These are phyloP conservation scores for Helianthus tuberosus DNA, from an alignment of 129 eudicot genomes.

Conservation along the genomic window DNA sequence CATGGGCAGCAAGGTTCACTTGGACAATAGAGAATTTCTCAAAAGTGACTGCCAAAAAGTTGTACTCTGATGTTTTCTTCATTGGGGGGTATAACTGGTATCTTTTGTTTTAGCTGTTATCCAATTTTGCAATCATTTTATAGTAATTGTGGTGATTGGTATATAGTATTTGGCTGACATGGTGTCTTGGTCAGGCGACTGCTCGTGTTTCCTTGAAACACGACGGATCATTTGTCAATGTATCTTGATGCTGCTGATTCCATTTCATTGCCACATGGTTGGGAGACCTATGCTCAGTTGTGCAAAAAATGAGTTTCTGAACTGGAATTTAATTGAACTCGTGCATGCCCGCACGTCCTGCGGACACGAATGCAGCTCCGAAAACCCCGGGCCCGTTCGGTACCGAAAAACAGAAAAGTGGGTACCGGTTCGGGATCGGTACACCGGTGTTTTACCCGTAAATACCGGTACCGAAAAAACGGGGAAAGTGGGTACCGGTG, in stretches of 20 bases:
- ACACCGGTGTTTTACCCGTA: too few relatives aligned
- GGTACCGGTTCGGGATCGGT: too few relatives aligned
- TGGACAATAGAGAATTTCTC: constrained; percentile 85
- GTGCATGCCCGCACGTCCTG: too few relatives aligned
- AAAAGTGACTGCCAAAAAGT: constrained; percentile 62
- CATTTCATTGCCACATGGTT: constrained; percentile 69
- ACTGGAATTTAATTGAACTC: too few relatives aligned
- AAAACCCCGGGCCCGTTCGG: too few relatives aligned
- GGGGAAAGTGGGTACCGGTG: too few relatives aligned
- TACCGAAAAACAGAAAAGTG: too few relatives aligned
- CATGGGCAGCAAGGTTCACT: constrained; percentile 66
- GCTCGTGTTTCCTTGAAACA: constrained; percentile 92
- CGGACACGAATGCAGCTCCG: too few relatives aligned
- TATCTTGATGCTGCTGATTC: constrained; percentile 95
- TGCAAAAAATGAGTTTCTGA: too few relatives aligned
- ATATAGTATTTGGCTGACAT: constrained; percentile 11
- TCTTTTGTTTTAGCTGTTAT: constrained; percentile 7
- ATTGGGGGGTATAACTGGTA: constrained; percentile 98
- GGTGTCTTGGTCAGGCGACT: constrained; percentile 61
- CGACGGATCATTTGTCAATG: constrained; percentile 83
- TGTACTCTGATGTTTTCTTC: constrained; percentile 71
- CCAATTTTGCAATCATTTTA: not conserved
- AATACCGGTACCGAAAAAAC: too few relatives aligned
- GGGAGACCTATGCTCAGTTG: constrained; percentile 92
- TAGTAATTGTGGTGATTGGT: not conserved